Percentiles rank a stretch among this genome's conserved stretches.
These are phyloP conservation scores for Sporisorium reilianum DNA, from an alignment of 1,284 basidiomycete genomes.

Conservation along the genomic window DNA sequence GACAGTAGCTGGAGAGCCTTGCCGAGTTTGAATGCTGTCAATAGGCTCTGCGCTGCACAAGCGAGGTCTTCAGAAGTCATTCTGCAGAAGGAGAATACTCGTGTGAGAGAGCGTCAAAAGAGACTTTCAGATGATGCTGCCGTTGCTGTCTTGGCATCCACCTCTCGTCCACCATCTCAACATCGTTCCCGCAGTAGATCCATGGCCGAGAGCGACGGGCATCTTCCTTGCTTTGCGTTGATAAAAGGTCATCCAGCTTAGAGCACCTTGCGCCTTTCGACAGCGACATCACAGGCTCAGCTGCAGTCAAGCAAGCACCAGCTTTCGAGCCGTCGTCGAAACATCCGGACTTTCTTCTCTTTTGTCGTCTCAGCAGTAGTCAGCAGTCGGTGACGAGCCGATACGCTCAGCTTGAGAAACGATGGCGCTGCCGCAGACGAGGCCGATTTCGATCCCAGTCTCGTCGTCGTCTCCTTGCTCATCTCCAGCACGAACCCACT, in stretches of 20 bases:
- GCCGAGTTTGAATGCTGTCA: no score
- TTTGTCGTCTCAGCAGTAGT: neutral
- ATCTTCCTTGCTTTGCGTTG: neutral
- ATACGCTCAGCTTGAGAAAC: neutral
- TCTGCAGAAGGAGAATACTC: neutral
- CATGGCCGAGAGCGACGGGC: neutral
- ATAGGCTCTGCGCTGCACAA: neutral
- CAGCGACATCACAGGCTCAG: neutral
- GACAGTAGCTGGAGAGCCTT: neutral
- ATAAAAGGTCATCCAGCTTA: neutral
- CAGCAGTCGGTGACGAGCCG: neutral
- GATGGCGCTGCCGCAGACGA: conserved; percentile 33
- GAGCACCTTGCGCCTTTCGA: neutral
- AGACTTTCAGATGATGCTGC: neutral
- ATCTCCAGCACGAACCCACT: conserved; percentile 21
- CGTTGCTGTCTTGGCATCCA: neutral
- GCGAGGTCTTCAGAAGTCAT: neutral
- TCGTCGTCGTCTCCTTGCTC: conserved; percentile 18
- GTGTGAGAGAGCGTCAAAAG: neutral
- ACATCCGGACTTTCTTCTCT: no score
- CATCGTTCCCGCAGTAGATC: neutral
- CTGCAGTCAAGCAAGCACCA: neutral
- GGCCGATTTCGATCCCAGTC: conserved; percentile 34
- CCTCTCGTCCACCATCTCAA: neutral
- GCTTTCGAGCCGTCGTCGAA: neutral